Percentiles rank a stretch among this genome's conserved stretches.
phyloP scores from a whole-genome alignment of 176 grass and related monocot species.

The Oryza punctata region DNA sequence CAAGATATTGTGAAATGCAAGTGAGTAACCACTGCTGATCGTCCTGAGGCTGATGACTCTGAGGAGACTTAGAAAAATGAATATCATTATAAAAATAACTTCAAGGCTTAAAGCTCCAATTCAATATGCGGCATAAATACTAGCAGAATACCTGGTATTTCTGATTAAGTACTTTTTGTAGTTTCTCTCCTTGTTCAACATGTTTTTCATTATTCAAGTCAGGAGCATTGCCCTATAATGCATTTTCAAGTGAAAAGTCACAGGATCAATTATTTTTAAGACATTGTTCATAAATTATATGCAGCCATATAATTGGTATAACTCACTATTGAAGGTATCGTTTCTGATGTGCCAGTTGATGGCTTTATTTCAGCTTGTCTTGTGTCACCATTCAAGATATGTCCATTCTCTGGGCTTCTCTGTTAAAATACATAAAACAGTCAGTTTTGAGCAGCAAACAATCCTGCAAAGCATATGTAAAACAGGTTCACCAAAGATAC shows the following conservation, averaged over 20 bases:
- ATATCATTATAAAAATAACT: conserved; percentile 17
- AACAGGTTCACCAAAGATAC: background rate
- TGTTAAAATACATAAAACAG: conserved; percentile 45
- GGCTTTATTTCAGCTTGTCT: conserved; percentile 56
- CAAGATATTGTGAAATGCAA: conserved; percentile 67
- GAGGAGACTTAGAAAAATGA: conserved; percentile 41
- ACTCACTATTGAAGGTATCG: conserved; percentile 50
- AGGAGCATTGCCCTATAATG: conserved; percentile 44
- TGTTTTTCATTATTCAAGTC: conserved; percentile 53
- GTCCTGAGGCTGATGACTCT: conserved; percentile 47
- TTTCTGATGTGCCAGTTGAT: conserved; percentile 42
- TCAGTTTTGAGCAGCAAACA: conserved; percentile 33
- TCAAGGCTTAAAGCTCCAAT: conserved; percentile 19
- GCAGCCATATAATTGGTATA: conserved; percentile 23
- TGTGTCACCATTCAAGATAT: conserved; percentile 64
- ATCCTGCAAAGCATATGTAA: conserved; percentile 24
- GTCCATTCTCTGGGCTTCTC: conserved; percentile 76
- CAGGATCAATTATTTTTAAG: conserved; percentile 24
- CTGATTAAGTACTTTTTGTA: conserved; percentile 63
- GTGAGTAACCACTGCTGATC: conserved; percentile 64
- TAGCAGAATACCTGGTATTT: conserved; percentile 71
- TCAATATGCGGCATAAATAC: conserved; percentile 17
- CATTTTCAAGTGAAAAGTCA: conserved; percentile 14
- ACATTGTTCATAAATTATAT: conserved; percentile 4
- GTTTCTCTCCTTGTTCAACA: conserved; percentile 69